phyloP scores from a whole-genome alignment of 805 yeast species.

The Hanseniaspora meyeri region DNA sequence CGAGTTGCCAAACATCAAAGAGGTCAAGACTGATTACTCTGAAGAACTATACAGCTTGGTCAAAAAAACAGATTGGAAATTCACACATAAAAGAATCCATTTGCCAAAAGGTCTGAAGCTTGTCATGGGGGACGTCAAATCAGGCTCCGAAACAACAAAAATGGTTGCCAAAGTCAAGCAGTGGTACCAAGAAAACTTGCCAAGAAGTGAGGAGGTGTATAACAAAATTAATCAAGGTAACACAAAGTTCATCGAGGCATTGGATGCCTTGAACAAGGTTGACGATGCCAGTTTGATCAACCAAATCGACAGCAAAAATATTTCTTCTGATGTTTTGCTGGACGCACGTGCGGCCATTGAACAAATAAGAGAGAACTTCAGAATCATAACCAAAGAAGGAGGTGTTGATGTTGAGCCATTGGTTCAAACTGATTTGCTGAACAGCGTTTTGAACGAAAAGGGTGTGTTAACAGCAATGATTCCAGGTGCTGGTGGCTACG shows the following conservation, averaged over 20 bases:
- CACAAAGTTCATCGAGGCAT: constrained; percentile 37
- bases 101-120: constrained; percentile 60
- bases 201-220: constrained; percentile 43
- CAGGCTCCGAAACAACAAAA: constrained; percentile 91
- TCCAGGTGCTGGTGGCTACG: constrained; percentile 98
- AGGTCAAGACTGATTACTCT: constrained; percentile 21
- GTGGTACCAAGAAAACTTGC: constrained; percentile 52
- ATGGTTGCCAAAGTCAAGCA: constrained; percentile 60
- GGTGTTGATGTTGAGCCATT: constrained; percentile 85
- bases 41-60: constrained; percentile 29
- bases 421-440: constrained; percentile 57
- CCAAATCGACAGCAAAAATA: constrained; percentile 15
- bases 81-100: constrained; percentile 40
- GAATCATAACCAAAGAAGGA: constrained; percentile 46
- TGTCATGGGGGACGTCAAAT: constrained; percentile 85
- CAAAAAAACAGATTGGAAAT: constrained; percentile 46
- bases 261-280: constrained; percentile 32
- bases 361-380: constrained; percentile 46
- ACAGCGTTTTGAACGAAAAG: constrained; percentile 40
- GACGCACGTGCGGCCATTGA: constrained; percentile 28
- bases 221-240: constrained; percentile 46
- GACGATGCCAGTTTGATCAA: constrained; percentile 24
- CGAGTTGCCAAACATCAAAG: constrained; percentile 23
- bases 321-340: constrained; percentile 13
- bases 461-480: constrained; percentile 95